Evolutionary conservation across 2,329 filamentous ascomycete genomes (phyloP).

Genomic region (Arthrobotrys pseudoclavata): DNA sequence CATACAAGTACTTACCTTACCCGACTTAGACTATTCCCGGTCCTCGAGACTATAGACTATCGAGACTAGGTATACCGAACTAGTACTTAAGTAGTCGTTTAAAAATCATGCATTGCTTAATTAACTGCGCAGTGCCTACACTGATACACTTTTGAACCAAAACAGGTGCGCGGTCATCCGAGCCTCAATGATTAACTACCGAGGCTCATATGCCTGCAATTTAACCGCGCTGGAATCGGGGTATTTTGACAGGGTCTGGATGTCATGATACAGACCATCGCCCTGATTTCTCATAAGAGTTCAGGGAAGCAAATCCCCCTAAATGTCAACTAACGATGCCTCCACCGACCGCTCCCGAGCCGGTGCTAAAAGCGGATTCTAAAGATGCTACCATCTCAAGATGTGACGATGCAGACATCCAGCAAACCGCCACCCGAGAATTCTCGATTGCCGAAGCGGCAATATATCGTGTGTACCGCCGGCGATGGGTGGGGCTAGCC

Average conservation of each 20-base stretch:
- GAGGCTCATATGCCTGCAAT: conserved; percentile 7
- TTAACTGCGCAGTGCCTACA: no score
- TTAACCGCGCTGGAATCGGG: conserved; percentile 4
- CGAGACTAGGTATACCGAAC: no score
- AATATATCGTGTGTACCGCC: conserved; percentile 77
- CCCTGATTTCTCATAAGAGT: not conserved
- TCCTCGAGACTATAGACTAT: no score
- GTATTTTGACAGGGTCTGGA: conserved; percentile 13
- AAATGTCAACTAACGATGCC: conserved; percentile 14
- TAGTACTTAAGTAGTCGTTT: no score
- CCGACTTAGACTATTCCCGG: no score
- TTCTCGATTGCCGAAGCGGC: conserved; percentile 6
- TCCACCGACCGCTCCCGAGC: not conserved
- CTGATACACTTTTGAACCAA: not conserved
- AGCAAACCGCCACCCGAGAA: conserved; percentile 4
- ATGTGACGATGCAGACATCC: conserved; percentile 8
- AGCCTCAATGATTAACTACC: not conserved
- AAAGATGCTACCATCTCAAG: conserved; percentile 16
- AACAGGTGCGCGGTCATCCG: not conserved
- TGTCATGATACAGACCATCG: conserved; percentile 1
- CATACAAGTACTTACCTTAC: no score
- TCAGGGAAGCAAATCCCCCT: not conserved
- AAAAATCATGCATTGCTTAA: no score
- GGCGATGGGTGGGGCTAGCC: conserved; percentile 87
- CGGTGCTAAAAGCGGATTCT: not conserved